These are phyloP conservation scores for Penicillium paneum DNA, from an alignment of 2,329 filamentous ascomycete species.

Conservation along the genomic window DNA sequence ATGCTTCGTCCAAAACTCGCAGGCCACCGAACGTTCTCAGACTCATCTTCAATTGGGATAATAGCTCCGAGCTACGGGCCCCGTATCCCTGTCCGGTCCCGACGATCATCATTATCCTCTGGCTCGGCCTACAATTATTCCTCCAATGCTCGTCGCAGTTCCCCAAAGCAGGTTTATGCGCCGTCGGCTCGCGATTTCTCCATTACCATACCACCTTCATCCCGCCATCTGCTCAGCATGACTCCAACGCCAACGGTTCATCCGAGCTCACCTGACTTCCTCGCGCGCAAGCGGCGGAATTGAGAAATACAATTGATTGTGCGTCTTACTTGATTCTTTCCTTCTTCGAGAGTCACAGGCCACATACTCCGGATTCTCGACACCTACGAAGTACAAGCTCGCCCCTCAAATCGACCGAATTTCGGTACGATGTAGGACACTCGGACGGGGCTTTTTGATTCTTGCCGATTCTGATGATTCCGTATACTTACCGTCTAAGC, in stretches of 20 bases:
- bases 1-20: not conserved
- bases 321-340: not conserved
- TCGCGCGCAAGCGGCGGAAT: slow-evolving; percentile 8
- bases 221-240: slow-evolving; percentile 26
- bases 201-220: slow-evolving; percentile 22
- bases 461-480: not conserved
- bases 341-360: not conserved
- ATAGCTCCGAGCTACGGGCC: not conserved
- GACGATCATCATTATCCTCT: slow-evolving; percentile 24
- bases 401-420: not conserved
- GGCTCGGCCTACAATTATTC: slow-evolving; percentile 7
- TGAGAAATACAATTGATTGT: not conserved
- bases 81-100: slow-evolving; percentile 17
- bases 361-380: not conserved
- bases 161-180: slow-evolving; percentile 13
- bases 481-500: not conserved
- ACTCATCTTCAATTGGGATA: slow-evolving; percentile 7
- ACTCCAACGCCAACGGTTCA: slow-evolving; percentile 18
- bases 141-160: slow-evolving; percentile 6
- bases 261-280: slow-evolving; percentile 16
- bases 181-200: slow-evolving; percentile 19
- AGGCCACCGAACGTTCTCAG: slow-evolving; percentile 11
- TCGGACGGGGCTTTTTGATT: not conserved
- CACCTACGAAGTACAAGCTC: not conserved
- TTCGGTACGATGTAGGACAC: not conserved